phyloP scores from a whole-genome alignment of 495 filamentous ascomycete species.

The Penicillium flavigenum region DNA sequence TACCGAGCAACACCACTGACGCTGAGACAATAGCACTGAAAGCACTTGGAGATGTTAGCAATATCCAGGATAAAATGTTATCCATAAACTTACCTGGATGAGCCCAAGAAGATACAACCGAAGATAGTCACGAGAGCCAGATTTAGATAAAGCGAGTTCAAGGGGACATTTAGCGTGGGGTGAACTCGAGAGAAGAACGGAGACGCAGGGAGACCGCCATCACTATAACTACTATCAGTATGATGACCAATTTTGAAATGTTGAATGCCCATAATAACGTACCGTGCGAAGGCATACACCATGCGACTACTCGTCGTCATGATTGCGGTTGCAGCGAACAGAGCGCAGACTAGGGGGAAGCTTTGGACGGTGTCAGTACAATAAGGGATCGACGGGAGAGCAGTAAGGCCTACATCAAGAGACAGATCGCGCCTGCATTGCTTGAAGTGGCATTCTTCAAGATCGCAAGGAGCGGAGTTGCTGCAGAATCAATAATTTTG shows the following conservation, averaged over 20 bases:
- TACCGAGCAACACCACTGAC: constrained; percentile 66
- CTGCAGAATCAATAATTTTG: constrained; percentile 58
- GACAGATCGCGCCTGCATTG: constrained; percentile 63
- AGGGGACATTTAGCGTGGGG: constrained; percentile 59
- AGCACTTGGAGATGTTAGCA: constrained; percentile 30
- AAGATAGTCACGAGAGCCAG: constrained; percentile 63
- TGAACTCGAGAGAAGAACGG: constrained; percentile 64
- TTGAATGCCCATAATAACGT: constrained; percentile 4
- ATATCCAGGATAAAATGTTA: background rate
- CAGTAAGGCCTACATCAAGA: constrained; percentile 55
- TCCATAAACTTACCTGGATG: constrained; percentile 45
- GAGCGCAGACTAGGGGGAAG: constrained; percentile 68
- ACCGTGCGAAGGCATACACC: constrained; percentile 70
- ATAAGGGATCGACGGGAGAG: background rate
- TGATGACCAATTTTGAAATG: too few species aligned
- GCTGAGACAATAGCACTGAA: constrained; percentile 67
- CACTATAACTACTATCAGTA: constrained; percentile 40
- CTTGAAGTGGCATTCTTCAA: constrained; percentile 67
- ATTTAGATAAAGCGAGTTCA: constrained; percentile 71
- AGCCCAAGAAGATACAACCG: constrained; percentile 74
- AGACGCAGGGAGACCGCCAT: constrained; percentile 69
- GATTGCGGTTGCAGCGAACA: constrained; percentile 69
- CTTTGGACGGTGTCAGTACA: constrained; percentile 29
- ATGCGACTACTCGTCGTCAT: constrained; percentile 78
- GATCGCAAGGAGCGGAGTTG: constrained; percentile 68